These are phyloP conservation scores for Elaeagnus macrophylla DNA, from an alignment of 306 rosid species.

Conservation along the genomic window DNA sequence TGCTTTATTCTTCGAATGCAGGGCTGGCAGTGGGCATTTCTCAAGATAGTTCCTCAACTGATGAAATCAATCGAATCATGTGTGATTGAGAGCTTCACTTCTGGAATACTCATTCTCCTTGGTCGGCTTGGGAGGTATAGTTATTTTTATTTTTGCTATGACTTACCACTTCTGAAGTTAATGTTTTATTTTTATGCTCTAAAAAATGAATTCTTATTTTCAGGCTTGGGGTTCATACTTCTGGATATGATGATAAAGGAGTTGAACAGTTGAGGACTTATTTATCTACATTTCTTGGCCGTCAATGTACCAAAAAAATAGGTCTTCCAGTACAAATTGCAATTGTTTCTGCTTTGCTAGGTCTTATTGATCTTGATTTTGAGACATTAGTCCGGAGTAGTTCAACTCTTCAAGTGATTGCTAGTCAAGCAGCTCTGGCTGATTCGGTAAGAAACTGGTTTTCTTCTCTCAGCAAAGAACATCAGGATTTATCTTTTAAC, in stretches of 20 bases:
- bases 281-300: conserved; percentile 35
- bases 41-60: conserved; percentile 46
- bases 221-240: conserved; percentile 62
- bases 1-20: conserved; percentile 30
- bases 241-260: conserved; percentile 59
- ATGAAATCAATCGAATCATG: conserved; percentile 45
- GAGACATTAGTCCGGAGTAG: conserved; percentile 39
- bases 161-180: neutral
- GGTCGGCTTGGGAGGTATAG: conserved; percentile 87
- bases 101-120: conserved; percentile 55
- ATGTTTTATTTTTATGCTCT: neutral
- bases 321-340: conserved; percentile 49
- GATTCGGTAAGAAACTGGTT: conserved; percentile 52
- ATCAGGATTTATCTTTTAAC: conserved; percentile 38
- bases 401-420: conserved; percentile 15
- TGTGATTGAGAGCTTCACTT: conserved; percentile 29
- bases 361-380: conserved; percentile 47
- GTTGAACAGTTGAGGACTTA: conserved; percentile 44
- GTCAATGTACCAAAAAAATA: conserved; percentile 23
- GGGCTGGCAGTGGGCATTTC: conserved; percentile 71
- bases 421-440: conserved; percentile 27
- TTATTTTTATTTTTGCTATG: conserved; percentile 12
- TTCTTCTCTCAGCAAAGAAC: conserved; percentile 43
- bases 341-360: conserved; percentile 37
- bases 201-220: conserved; percentile 12